Evolutionary conservation across 805 yeast species (phyloP).

Genomic region (Metschnikowia sp.): DNA sequence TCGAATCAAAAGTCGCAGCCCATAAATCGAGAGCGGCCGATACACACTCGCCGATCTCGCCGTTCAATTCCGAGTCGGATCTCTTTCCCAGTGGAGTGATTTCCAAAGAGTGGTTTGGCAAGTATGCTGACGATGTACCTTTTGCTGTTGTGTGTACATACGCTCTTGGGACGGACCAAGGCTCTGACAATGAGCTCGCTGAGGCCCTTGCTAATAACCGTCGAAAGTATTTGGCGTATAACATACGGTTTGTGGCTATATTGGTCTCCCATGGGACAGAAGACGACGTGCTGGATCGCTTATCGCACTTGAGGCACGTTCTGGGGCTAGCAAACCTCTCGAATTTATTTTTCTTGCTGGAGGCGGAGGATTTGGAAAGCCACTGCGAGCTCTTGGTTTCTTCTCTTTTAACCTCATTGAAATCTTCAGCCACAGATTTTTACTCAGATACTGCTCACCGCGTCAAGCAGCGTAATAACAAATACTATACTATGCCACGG

Average conservation of each 20-base stretch:
- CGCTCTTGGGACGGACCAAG: constrained; percentile 17
- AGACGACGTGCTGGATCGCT: constrained; percentile 19
- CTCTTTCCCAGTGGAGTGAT: constrained; percentile 28
- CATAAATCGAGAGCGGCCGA: constrained; percentile 8
- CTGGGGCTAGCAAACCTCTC: constrained; percentile 30
- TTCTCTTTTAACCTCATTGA: constrained; percentile 29
- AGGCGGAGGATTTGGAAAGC: constrained; percentile 14
- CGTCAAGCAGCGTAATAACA: constrained; percentile 32
- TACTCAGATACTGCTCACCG: constrained; percentile 30
- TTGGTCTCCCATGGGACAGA: constrained; percentile 19
- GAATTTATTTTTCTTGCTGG: constrained; percentile 25
- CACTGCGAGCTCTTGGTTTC: constrained; percentile 32
- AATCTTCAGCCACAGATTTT: constrained; percentile 29
- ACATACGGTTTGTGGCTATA: constrained; percentile 22
- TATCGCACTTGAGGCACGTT: constrained; percentile 23
- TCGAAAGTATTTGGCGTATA: constrained; percentile 4
- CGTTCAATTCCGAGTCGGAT: constrained; percentile 31
- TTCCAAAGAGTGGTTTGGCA: constrained; percentile 33
- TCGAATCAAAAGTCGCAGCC: constrained; percentile 1
- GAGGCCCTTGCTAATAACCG: constrained; percentile 4
- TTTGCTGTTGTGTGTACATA: constrained; percentile 27
- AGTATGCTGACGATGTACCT: constrained; percentile 30
- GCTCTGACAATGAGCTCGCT: constrained; percentile 13
- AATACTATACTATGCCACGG: constrained; percentile 36
- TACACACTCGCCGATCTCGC: constrained; percentile 33